A percentile compares a stretch with the other conserved stretches of the same genome.
Conservation (phyloP, 1,139 yeast genomes). For the Yamadazyma diddensiae region DNA sequence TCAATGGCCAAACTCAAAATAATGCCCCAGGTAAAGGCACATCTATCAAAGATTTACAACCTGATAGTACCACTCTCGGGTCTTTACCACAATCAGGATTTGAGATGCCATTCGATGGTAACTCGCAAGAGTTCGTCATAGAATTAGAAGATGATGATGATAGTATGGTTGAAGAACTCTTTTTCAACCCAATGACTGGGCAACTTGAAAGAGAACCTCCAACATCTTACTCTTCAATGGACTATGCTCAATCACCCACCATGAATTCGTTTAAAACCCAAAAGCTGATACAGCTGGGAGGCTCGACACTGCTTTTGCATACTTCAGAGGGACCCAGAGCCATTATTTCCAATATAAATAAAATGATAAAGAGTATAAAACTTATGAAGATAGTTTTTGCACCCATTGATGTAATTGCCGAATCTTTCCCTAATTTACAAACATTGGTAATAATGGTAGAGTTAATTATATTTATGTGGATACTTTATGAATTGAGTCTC, state of each 20-base stretch:
- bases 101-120: conserved; percentile 10
- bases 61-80: conserved; percentile 5
- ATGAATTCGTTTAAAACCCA: background rate
- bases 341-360: conserved; percentile 30
- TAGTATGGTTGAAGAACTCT: conserved; percentile 23
- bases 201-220: conserved; percentile 35
- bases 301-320: conserved; percentile 9
- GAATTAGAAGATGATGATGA: conserved; percentile 29
- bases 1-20: conserved; percentile 8
- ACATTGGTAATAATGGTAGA: conserved; percentile 39
- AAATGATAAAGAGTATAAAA: conserved; percentile 34
- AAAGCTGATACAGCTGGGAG: background rate
- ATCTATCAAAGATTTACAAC: background rate
- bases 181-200: conserved; percentile 31
- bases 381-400: conserved; percentile 39
- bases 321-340: conserved; percentile 17
- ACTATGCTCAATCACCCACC: conserved; percentile 3
- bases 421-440: conserved; percentile 38
- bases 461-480: conserved; percentile 40
- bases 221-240: conserved; percentile 25
- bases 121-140: conserved; percentile 27
- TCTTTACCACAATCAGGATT: conserved; percentile 16
- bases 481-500: conserved; percentile 41
- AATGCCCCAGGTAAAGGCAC: conserved; percentile 2
- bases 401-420: conserved; percentile 42